A percentile compares a stretch with the other conserved stretches of the same genome.
Conservation (phyloP, 768 basidiomycete species). For the Candolleomyces eurysporus region DNA sequence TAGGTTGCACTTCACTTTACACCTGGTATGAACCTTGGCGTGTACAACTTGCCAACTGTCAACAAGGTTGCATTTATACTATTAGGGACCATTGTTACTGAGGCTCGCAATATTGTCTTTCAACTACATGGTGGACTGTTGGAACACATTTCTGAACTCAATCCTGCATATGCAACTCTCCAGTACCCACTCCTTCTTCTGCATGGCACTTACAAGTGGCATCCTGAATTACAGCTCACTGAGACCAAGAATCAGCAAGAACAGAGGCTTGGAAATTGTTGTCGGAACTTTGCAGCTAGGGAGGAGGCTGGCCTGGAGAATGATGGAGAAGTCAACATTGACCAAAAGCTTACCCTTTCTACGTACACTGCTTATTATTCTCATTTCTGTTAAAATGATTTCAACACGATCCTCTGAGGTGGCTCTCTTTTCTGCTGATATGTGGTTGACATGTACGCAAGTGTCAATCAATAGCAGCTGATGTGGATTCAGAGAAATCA, state of each 20-base stretch:
- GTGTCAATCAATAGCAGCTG: slow-evolving; percentile 35
- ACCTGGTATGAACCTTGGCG: slow-evolving; percentile 24
- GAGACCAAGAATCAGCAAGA: slow-evolving; percentile 19
- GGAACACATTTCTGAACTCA: slow-evolving; percentile 28
- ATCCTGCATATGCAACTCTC: slow-evolving; percentile 34
- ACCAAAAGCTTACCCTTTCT: slow-evolving; percentile 23
- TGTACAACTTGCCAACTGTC: background rate
- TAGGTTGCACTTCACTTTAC: slow-evolving; percentile 9
- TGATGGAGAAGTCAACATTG: background rate
- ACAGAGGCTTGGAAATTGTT: slow-evolving; percentile 16
- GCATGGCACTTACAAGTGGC: slow-evolving; percentile 28
- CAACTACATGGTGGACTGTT: slow-evolving; percentile 18
- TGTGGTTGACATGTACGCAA: slow-evolving; percentile 44
- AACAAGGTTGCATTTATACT: too few species aligned
- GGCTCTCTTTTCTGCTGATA: slow-evolving; percentile 43
- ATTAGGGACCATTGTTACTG: too few species aligned
- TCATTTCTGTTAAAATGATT: background rate
- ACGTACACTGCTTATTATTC: too few species aligned
- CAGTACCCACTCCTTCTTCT: slow-evolving; percentile 48
- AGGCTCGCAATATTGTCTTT: too few species aligned
- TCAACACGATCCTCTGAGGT: slow-evolving; percentile 25
- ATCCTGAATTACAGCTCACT: slow-evolving; percentile 41
- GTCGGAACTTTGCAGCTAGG: background rate
- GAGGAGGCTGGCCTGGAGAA: slow-evolving; percentile 6
- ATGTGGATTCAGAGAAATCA: too few species aligned